A percentile compares a stretch with the other conserved stretches of the same genome.
These are phyloP conservation scores for Mortierella sp. DNA, from an alignment of 371 early-diverging fungal genomes.

Conservation along the genomic window DNA sequence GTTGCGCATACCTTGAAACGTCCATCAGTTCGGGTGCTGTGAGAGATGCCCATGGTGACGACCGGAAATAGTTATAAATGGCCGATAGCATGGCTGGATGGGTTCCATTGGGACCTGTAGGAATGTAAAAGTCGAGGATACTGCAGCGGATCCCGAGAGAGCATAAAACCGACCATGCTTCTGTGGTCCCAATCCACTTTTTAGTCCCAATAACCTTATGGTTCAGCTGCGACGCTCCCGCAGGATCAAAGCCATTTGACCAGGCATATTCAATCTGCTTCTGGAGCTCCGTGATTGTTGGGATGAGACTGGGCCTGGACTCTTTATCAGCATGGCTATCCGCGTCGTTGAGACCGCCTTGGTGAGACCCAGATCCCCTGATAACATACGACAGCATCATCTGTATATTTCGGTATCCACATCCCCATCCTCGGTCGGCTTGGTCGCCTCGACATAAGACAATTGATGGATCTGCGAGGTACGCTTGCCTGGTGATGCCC, in stretches of 20 bases:
- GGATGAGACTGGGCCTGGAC: conserved; percentile 24
- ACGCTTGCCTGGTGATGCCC: conserved; percentile 32
- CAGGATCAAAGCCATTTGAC: conserved; percentile 70
- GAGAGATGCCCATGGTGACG: conserved; percentile 37
- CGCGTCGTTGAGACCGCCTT: neutral
- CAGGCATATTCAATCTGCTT: conserved; percentile 75
- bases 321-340: neutral
- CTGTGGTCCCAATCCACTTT: conserved; percentile 87
- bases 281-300: conserved; percentile 68
- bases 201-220: conserved; percentile 67
- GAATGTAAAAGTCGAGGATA: conserved; percentile 75
- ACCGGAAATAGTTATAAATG: conserved; percentile 66
- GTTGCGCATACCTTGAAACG: conserved; percentile 1
- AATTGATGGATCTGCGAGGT: conserved; percentile 40
- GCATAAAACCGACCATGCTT: conserved; percentile 72
- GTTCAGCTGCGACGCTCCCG: conserved; percentile 72
- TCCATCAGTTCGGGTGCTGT: conserved; percentile 7
- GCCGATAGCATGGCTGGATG: conserved; percentile 70
- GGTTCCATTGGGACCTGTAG: conserved; percentile 65
- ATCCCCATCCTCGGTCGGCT: conserved; percentile 77
- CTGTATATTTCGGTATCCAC: conserved; percentile 82
- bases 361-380: conserved; percentile 19
- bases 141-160: conserved; percentile 70
- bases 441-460: conserved; percentile 30
- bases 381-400: conserved; percentile 73